Evolutionary conservation across 768 basidiomycete species (phyloP), one percentile per base, ranked within the genome.

Genomic region (Crassisporium funariophilum): DNA sequence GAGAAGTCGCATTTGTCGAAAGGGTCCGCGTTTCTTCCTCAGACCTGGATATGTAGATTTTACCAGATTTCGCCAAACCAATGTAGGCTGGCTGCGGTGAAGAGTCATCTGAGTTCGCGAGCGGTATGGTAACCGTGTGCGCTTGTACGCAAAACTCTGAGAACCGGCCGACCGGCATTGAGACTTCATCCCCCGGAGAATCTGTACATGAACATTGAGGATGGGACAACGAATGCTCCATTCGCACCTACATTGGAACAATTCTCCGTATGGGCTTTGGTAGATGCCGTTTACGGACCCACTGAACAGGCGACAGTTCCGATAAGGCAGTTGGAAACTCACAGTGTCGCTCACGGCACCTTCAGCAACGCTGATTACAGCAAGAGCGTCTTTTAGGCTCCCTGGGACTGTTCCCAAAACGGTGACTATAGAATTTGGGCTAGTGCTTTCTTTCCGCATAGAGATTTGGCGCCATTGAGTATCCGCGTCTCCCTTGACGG

Each of bases 31-130:
- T 41, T 5, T 54, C 56, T 38, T 60, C 60, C 10, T 62, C 56
- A 19, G 57, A 63, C 7, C 64, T 53, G 4, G 77, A 67, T 17
- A 78, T 71, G 57, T 81, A 80, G 0, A 95, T 68, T 59, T 86
- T 90, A 0, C 86, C 85, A 1, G 77, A 74, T 15, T 73, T 66
- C 2, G 84, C 74, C 1, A 89, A 77, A 0, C 89, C 92, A 45
- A 93, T 60, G 53, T 83, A 78, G 0, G 85, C 36, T 12, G 42
- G 20, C 45, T 11, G 49, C 33, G 44, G 43, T 19, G 49, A 47
- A 25, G 44, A 45, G 13, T 49, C 27, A 43, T 48, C 53, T 24
- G 24, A 17, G 7, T 40, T 22, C 5, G 56, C 40, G 5, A 66
- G 46, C 3, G 62, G 16, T 4, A 62, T 43, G 2, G 34, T 41